phyloP scores from a whole-genome alignment of 768 basidiomycete genomes.

The Auriscalpium vulgare region DNA sequence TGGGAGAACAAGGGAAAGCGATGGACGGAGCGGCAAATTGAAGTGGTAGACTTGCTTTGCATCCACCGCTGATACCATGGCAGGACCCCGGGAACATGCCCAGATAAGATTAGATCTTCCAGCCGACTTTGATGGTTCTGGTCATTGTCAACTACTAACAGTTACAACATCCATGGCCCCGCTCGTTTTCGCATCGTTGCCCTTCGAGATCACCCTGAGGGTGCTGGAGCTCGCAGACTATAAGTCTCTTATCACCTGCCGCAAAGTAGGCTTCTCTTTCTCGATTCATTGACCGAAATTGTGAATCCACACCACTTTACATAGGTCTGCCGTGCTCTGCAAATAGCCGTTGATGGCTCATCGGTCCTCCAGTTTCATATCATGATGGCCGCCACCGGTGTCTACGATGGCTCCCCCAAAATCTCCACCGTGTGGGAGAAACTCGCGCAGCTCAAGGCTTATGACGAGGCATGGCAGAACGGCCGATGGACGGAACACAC shows the following conservation, averaged over 20 bases:
- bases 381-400: constrained; percentile 5
- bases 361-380: constrained; percentile 7
- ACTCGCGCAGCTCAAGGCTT: neutral
- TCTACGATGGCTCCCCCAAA: constrained; percentile 6
- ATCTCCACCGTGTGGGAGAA: neutral
- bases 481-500: constrained; percentile 3
- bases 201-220: neutral
- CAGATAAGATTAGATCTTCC: constrained; percentile 9
- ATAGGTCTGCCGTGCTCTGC: constrained; percentile 6
- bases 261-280: neutral
- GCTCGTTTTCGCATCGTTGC: neutral
- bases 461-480: constrained; percentile 8
- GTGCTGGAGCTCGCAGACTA: constrained; percentile 3
- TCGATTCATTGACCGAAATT: no score
- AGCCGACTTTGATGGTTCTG: neutral
- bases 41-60: no score
- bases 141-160: no score
- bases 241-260: neutral
- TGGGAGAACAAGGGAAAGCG: neutral
- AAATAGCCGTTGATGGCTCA: constrained; percentile 5
- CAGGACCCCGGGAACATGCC: constrained; percentile 9
- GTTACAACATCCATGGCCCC: neutral
- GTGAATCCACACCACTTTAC: neutral
- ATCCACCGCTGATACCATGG: no score
- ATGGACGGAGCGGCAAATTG: neutral